A percentile compares a stretch with the other conserved stretches of the same genome.
These are phyloP conservation scores for Solanum boliviense DNA, from an alignment of 257 asterid genomes.

Conservation along the genomic window DNA sequence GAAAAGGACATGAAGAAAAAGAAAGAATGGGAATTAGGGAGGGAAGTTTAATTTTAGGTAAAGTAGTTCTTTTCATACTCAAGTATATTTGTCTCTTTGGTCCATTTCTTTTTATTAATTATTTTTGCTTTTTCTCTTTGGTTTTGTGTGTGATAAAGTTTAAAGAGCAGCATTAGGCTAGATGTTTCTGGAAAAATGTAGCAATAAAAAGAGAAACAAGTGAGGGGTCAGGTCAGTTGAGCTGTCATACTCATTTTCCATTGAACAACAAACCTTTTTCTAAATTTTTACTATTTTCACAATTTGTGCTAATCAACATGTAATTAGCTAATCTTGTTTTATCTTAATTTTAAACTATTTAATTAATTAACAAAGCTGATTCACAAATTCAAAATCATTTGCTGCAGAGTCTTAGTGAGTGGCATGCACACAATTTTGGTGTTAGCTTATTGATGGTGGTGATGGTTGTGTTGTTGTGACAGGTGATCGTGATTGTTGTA, in stretches of 20 bases:
- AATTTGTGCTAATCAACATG: not conserved
- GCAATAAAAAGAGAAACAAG: not conserved
- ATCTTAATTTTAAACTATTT: not conserved
- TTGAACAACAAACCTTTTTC: not conserved
- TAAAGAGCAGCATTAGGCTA: not conserved
- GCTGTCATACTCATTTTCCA: conserved; percentile 11
- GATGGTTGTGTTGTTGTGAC: not conserved
- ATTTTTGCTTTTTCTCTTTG: not conserved
- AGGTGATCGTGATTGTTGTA: accelerated
- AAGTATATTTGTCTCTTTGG: not conserved
- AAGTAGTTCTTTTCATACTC: not conserved
- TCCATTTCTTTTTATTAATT: not conserved
- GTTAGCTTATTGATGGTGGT: not conserved
- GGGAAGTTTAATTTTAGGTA: not conserved
- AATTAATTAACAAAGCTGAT: not conserved
- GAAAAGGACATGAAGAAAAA: not conserved
- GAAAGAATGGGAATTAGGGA: not conserved
- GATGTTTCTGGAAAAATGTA: conserved; percentile 24
- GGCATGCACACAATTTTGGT: not conserved
- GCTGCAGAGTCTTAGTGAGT: not conserved
- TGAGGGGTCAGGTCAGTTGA: conserved; percentile 2
- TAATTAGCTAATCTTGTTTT: not conserved
- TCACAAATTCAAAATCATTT: not conserved
- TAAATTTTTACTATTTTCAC: not conserved
- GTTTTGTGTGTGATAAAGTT: not conserved